These are phyloP conservation scores for Monilinia laxa DNA, from an alignment of 2,329 filamentous ascomycete genomes.

Conservation along the genomic window DNA sequence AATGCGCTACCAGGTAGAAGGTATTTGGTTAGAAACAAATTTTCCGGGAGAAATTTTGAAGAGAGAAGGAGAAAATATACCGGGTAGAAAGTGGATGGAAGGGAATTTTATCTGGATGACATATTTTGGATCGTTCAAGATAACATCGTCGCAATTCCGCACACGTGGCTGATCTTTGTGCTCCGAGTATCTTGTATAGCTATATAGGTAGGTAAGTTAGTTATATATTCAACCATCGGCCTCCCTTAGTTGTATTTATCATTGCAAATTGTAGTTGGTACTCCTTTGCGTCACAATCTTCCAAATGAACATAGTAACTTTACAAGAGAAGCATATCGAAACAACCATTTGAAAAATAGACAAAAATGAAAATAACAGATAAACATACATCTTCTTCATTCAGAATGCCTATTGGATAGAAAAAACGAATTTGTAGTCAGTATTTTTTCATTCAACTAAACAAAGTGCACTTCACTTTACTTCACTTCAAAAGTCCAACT, in stretches of 20 bases:
- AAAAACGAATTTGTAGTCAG: not conserved
- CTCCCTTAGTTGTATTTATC: not conserved
- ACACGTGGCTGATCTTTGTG: slow-evolving; percentile 39
- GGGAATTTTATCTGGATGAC: slow-evolving; percentile 44
- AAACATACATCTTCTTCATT: slow-evolving; percentile 41
- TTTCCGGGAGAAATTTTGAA: not conserved
- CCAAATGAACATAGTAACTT: too few species aligned
- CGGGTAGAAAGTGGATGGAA: slow-evolving; percentile 43
- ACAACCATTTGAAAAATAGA: not conserved
- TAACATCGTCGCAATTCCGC: slow-evolving; percentile 44
- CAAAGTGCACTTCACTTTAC: too few species aligned
- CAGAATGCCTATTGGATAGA: slow-evolving; percentile 35
- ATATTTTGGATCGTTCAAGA: slow-evolving; percentile 44
- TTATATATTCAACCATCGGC: slow-evolving; percentile 25
- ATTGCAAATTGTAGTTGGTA: too few species aligned
- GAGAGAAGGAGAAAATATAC: slow-evolving; percentile 26
- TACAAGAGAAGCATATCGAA: not conserved
- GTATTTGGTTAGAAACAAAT: not conserved
- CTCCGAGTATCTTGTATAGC: slow-evolving; percentile 44
- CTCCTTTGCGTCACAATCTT: not conserved
- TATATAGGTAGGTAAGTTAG: slow-evolving; percentile 19
- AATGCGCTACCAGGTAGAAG: slow-evolving; percentile 39
- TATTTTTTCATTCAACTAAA: not conserved
- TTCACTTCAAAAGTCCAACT: not conserved
- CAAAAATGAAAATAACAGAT: not conserved